These are phyloP conservation scores for Cornus suecica DNA, from an alignment of 148 eudicot genomes.

Conservation along the genomic window DNA sequence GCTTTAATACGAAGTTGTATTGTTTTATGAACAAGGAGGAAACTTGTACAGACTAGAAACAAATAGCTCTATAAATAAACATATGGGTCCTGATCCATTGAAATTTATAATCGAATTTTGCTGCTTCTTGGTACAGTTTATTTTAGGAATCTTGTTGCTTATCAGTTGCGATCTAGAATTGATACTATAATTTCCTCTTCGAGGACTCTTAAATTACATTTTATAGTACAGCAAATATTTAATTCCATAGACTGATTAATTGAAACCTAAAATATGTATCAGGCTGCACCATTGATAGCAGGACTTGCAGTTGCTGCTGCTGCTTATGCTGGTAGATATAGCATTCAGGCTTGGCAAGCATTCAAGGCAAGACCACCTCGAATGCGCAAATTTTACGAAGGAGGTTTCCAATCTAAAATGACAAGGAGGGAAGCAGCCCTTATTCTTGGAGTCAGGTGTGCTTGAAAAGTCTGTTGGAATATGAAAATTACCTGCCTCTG, in stretches of 20 bases:
- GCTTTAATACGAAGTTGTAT: too few species aligned
- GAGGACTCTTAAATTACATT: not conserved
- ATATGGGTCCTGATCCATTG: too few species aligned
- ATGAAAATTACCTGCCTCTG: not conserved
- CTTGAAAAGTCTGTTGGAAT: too few species aligned
- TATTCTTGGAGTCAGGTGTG: slow-evolving; percentile 75
- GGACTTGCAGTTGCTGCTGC: slow-evolving; percentile 70
- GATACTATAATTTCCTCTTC: not conserved
- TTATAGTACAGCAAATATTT: not conserved
- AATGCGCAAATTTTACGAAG: slow-evolving; percentile 66
- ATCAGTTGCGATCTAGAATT: not conserved
- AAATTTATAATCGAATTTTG: too few species aligned
- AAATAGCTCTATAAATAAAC: too few species aligned
- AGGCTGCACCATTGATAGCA: slow-evolving; percentile 63
- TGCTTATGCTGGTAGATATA: slow-evolving; percentile 66
- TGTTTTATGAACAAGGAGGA: too few species aligned
- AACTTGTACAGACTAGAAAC: too few species aligned
- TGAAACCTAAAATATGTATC: not conserved
- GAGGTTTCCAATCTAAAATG: slow-evolving; percentile 76
- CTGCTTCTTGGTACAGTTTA: too few species aligned
- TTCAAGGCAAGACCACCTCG: slow-evolving; percentile 71
- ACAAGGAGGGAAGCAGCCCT: slow-evolving; percentile 79
- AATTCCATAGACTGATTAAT: not conserved
- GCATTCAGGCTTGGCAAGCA: slow-evolving; percentile 85
- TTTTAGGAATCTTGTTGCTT: not conserved